Percentiles rank a stretch among this genome's conserved stretches.
These are phyloP conservation scores for Chrysopogon serrulatus DNA, from an alignment of 176 grass and related monocot genomes.

Conservation along the genomic window DNA sequence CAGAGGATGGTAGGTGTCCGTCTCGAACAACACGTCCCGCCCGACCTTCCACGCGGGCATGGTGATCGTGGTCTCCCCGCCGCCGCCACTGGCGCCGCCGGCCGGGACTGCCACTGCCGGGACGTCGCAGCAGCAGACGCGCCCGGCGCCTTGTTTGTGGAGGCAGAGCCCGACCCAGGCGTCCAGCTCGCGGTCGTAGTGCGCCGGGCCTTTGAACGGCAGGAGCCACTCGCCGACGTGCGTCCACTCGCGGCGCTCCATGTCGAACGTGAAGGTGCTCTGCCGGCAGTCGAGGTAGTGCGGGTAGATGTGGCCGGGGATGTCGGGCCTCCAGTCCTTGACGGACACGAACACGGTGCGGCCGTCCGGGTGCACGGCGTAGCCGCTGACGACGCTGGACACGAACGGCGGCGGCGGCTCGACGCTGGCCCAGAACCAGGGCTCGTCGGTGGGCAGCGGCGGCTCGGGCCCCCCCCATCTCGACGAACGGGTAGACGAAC, in stretches of 20 bases:
- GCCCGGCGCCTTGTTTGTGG: neutral
- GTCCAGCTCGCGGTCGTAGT: slow-evolving; percentile 4
- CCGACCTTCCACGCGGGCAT: neutral
- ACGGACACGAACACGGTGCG: slow-evolving; percentile 2
- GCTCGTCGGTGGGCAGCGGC: no score
- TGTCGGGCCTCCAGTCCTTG: neutral
- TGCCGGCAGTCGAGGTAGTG: no score
- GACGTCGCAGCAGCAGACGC: neutral
- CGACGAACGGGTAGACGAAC: neutral
- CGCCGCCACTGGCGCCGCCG: neutral
- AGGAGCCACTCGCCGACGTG: neutral
- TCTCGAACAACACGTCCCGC: neutral
- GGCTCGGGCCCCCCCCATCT: neutral
- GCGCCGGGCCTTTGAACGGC: neutral
- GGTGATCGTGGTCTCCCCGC: neutral
- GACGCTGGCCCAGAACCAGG: neutral
- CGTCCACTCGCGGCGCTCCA: neutral
- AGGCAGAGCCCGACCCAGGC: neutral
- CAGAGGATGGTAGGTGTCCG: neutral
- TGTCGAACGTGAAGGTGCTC: neutral
- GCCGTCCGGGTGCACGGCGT: neutral
- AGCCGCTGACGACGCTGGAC: neutral
- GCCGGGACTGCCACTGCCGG: neutral
- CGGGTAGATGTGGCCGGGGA: neutral
- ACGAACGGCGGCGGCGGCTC: neutral